Conservation (phyloP, 805 yeast species). For the Saccharomycopsis oosterbeekiorum region DNA sequence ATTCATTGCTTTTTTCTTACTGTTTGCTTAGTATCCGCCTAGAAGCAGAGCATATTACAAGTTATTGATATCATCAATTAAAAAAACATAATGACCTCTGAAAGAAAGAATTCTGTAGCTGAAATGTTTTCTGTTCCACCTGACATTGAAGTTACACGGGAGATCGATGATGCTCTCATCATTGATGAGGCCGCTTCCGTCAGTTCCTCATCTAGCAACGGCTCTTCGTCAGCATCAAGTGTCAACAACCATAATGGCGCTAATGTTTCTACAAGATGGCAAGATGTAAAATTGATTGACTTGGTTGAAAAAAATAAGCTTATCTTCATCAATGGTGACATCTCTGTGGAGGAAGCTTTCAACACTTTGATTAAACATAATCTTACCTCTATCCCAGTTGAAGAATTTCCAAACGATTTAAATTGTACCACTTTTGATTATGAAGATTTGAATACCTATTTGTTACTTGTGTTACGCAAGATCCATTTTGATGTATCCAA, state of each 20-base stretch:
- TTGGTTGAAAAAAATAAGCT: slow-evolving; percentile 73
- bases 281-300: slow-evolving; percentile 58
- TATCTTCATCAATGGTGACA: slow-evolving; percentile 52
- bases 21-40: too few species aligned
- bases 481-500: slow-evolving; percentile 29
- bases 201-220: slow-evolving; percentile 21
- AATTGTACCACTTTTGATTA: slow-evolving; percentile 84
- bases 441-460: slow-evolving; percentile 79
- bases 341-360: slow-evolving; percentile 82
- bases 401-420: slow-evolving; percentile 41
- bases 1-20: too few species aligned
- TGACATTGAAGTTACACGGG: slow-evolving; percentile 31
- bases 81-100: not conserved
- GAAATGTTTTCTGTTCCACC: slow-evolving; percentile 73
- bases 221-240: slow-evolving; percentile 25
- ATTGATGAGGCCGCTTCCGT: slow-evolving; percentile 2
- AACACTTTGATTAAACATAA: slow-evolving; percentile 62
- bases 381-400: slow-evolving; percentile 82
- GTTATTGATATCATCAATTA: not conserved
- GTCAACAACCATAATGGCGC: slow-evolving; percentile 26
- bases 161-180: not conserved
- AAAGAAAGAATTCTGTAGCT: slow-evolving; percentile 57
- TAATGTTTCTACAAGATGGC: slow-evolving; percentile 44
- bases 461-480: slow-evolving; percentile 75
- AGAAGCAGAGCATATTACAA: too few species aligned